A percentile compares a stretch with the other conserved stretches of the same genome.
Evolutionary conservation across 495 filamentous ascomycete species (phyloP).

Genomic region (Apiosordaria backusii): DNA sequence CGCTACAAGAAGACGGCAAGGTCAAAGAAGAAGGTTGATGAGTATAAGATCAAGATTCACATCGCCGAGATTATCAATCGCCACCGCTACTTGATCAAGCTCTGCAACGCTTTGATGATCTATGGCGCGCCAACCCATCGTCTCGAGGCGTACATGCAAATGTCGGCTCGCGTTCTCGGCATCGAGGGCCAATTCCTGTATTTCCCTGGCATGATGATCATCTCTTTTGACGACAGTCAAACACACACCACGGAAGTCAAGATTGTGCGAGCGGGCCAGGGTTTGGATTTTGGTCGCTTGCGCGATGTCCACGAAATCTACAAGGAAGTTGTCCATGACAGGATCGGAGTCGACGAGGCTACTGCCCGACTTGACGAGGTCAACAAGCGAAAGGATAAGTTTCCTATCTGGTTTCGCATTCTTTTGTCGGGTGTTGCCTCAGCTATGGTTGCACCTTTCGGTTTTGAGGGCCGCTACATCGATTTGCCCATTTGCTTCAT

Average conservation of each 20-base stretch:
- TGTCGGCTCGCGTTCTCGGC: constrained; percentile 83
- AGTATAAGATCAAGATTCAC: constrained; percentile 81
- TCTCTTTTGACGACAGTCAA: constrained; percentile 84
- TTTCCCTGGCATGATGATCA: constrained; percentile 91
- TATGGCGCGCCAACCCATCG: constrained; percentile 77
- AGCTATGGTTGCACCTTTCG: constrained; percentile 78
- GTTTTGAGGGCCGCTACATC: constrained; percentile 79
- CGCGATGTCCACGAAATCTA: constrained; percentile 85
- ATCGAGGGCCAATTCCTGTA: constrained; percentile 92
- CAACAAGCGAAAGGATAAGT: constrained; percentile 58
- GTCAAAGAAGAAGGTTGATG: constrained; percentile 48
- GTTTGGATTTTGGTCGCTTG: constrained; percentile 79
- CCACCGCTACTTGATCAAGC: constrained; percentile 77
- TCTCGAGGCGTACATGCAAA: constrained; percentile 79
- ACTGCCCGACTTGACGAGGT: constrained; percentile 66
- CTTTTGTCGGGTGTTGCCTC: constrained; percentile 81
- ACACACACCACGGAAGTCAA: constrained; percentile 94
- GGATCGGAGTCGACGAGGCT: constrained; percentile 80
- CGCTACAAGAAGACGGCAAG: constrained; percentile 39
- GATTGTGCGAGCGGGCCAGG: constrained; percentile 71
- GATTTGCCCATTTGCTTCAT: constrained; percentile 87
- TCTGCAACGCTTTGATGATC: constrained; percentile 84
- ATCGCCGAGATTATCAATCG: constrained; percentile 80
- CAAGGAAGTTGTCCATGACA: constrained; percentile 89
- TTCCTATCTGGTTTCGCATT: constrained; percentile 68